Base-by-base conservation (phyloP, 2,329 filamentous ascomycete genomes). In the Trichoderma hamatum region DNA sequence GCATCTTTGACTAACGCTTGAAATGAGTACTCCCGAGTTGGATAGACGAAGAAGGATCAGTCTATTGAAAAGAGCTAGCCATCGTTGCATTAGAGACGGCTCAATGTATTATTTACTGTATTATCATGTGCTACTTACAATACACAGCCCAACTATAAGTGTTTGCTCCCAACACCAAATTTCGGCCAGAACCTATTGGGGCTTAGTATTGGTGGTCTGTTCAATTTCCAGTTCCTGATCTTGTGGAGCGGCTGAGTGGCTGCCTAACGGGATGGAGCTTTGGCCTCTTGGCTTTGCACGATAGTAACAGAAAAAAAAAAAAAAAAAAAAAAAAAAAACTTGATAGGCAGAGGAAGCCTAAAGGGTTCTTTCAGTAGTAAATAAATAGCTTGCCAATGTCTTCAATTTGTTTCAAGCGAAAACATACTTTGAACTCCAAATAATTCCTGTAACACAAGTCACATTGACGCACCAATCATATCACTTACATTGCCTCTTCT, bases 181-280 rank as follows among this genome's bases (percentile, higher is more conserved):
- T 43, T 43, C 39, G 39, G 39, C 39, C 39, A 43, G 39, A 43
- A n/a, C 39, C 39, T 43, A 43, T 43, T 43, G 39, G 7, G 16
- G 39, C 39, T 43, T 43, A 43, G 39, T 19, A 21, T 49, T 5
- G 24, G 46, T 24, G 9, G 34, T 30, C 56, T 14, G 51, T 24
- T 65, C 24, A 19, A 26, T 19, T 55, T 26, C 16, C 32, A 3
- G 16, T 11, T 11, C 46, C 36, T 36, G n/a, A 46, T 66, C 6
- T 5, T 39, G 60, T 63, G 60, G 60, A 52, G 60, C 19, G 60
- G 60, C 60, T 63, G 60, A 28, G 60, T 13, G 60, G 60, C 46
- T 63, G 60, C 60, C 60, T 63, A 46, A 9, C 21, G 26, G 30
- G 9, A 63, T 16, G 30, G 46, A 32, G 21, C 39, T 19, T n/a